phyloP scores from a whole-genome alignment of 768 basidiomycete species.

The Leccinum incarnatum region DNA sequence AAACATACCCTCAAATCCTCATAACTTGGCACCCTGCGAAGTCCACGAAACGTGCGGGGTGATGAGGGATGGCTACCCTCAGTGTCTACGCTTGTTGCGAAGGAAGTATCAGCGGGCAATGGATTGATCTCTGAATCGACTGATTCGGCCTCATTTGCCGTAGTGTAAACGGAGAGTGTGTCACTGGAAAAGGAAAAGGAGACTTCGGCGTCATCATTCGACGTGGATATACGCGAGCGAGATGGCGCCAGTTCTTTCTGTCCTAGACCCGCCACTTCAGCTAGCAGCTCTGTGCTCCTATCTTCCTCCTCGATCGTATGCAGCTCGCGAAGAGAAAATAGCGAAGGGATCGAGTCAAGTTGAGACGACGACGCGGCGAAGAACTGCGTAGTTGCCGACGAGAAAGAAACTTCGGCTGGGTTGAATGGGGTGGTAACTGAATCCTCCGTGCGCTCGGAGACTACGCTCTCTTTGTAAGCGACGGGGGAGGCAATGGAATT shows the following conservation, averaged over 20 bases:
- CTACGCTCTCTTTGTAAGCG: neutral
- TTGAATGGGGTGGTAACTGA: neutral
- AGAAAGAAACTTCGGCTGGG: neutral
- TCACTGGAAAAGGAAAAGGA: conserved; percentile 8
- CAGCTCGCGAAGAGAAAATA: neutral
- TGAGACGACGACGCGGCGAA: neutral
- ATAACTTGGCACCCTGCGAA: conserved; percentile 17
- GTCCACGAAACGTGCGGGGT: neutral
- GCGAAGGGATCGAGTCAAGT: neutral
- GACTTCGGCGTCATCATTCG: conserved; percentile 1
- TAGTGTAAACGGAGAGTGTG: conserved; percentile 2
- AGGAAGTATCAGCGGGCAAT: conserved; percentile 11
- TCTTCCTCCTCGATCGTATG: conserved; percentile 8
- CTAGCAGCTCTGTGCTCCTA: neutral
- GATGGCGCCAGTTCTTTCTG: neutral
- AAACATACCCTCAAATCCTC: conserved; percentile 19
- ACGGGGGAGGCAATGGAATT: neutral
- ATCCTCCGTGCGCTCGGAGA: neutral
- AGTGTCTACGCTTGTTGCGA: conserved; percentile 20
- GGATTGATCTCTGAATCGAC: neutral
- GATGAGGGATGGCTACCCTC: conserved; percentile 1
- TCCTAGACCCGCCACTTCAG: neutral
- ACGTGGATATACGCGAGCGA: neutral
- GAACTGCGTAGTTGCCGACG: neutral
- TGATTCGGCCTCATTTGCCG: neutral